Base-by-base conservation (phyloP, 371 early-diverging fungal genomes). In the Mortierella sp. region DNA sequence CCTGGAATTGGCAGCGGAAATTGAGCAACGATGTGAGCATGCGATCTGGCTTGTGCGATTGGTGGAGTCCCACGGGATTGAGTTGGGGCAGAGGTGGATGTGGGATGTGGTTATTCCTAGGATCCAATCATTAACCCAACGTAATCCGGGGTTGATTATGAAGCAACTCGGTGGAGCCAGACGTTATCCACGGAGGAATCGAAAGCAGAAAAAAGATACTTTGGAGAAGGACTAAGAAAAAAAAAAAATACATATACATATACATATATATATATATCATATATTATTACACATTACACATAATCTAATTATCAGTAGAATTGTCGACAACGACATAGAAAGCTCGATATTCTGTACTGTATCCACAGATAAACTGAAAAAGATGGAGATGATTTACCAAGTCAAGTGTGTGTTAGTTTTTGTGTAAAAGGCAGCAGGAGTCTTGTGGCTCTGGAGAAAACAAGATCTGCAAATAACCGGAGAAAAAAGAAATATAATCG, bases 61-160 rank as follows among this genome's bases (percentile, higher is more conserved):
- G 53, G 72, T 80, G 1, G 81, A 80, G 43, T 41, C 64, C 7
- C 47, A 45, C 21, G 75, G 76, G 16, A 71, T 80, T 43, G 68
- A 61, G n/a, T 63, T 80, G 3, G 81, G 81, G 15, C 40, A 52
- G 4, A n/a, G 45, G 28, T 80, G 81, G 81, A 80, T 72, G 48
- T 45, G 72, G 69, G 66, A 62, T 58, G 72, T 75, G 22, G 67
- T 80, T 28, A 72, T 68, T 6, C 65, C 33, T 8, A 60, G 45
- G 22, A 32, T 80, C 50, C 72, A 69, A 47, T 4, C 38, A 3
- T 32, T 80, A 60, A 75, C 81, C 6, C 70, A 67, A 21, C 43
- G 38, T 22, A 52, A 66, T 3, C 47, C 79, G 0, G 58, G 13
- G 22, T 9, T 28, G 36, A 58, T 76, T 22, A 33, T 63, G 11